Base-by-base conservation (phyloP, 1,139 yeast genomes). In the Eremothecium gossypii region DNA sequence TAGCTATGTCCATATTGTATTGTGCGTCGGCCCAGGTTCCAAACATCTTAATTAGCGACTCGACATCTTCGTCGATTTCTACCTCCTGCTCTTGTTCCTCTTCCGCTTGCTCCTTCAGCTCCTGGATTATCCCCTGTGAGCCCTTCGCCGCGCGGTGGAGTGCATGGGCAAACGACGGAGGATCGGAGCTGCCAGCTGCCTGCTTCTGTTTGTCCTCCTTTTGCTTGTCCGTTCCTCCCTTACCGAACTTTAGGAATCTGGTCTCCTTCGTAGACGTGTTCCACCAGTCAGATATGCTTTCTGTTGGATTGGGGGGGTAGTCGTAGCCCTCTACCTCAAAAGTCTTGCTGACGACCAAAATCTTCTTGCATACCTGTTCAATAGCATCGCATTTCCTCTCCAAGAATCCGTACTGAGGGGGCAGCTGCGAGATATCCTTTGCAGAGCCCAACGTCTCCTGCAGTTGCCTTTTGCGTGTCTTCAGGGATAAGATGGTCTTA, bases 391-490 rank as follows among this genome's bases (percentile, higher is more conserved):
- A 79, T 54, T 74, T 75, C 47, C 71, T 67, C 60, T 83, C 93
- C 52, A 83, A 68, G 46, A 73, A 71, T 48, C 76, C 69, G 61
- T 83, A 83, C 50, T 82, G 87, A 38, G 74, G 73, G 32, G 94
- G 94, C 44, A 83, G 69, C 58, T 82, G 85, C 48, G 83, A 75
- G 41, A 72, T 72, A 49, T 81, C 89, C 49, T 79, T 83, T 45
- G 73, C 74, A 39, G 79, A 70, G 31, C 89, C 91, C 46, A 82
- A 73, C 51, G 67, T 73, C 62, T 83, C 93, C 59, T 82, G 89
- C 30, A 82, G 46, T 36, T 53, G 54, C 39, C 60, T 54, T 14
- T 56, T 55, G 23, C 55, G 57, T 20, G 60, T 52, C 39, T 52
- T 52, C n/a, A 60, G 42, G 4, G 60, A 52, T 38, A 60, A 42